Evolutionary conservation across 257 asterid genomes (phyloP), one percentile per base, ranked within the genome.

Genomic region (Parsonsia alboflavescens): DNA sequence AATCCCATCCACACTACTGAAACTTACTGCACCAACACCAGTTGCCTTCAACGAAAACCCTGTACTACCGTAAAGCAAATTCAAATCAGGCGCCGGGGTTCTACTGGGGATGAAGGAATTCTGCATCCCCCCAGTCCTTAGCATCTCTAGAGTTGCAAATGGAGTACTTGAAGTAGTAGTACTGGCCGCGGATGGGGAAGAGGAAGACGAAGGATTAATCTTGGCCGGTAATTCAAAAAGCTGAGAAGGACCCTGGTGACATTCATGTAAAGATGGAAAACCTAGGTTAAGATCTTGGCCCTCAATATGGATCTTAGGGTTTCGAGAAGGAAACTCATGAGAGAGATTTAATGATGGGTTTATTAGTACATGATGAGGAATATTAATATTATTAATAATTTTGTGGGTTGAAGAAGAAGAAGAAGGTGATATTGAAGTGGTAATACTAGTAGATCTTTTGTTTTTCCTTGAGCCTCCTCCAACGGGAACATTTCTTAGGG

Each of bases 381-480:
- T 49, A n/a, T n/a, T n/a, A 49, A 49, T 50, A 50, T 15, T 50
- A 76, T 86, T 84, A 36, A 85, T 88, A 19, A 78, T 68, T 17
- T 79, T 84, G 30, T 81, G 80, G 59, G 86, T 48, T 45, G 82
- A 16, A 4, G 61, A 21, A 9, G 78, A 82, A 7, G 80, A 75
- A 5, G 88, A 73, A n/a, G 80, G 10, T 13, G 80, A 33, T 33
- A 33, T 33, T 33, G 39, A 33, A 33, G 39, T 33, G 2, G 39
- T 33, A 33, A 33, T 33, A n/a, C n/a, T 39, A 12, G 28, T 26
- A 0, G 85, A 81, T 77, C 78, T 85, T 79, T 80, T 88, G 84
- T 86, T 88, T 78, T 89, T 91, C 2, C 93, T 70, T 0, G 96
- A 91, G 52, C 91, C 91, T 1, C 97, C 97, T 1, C 97, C 97